Percentiles rank a stretch among this genome's conserved stretches.
Conservation (phyloP, 202 grass and related monocot species). For the Thinopyrum obtusiflorum region DNA sequence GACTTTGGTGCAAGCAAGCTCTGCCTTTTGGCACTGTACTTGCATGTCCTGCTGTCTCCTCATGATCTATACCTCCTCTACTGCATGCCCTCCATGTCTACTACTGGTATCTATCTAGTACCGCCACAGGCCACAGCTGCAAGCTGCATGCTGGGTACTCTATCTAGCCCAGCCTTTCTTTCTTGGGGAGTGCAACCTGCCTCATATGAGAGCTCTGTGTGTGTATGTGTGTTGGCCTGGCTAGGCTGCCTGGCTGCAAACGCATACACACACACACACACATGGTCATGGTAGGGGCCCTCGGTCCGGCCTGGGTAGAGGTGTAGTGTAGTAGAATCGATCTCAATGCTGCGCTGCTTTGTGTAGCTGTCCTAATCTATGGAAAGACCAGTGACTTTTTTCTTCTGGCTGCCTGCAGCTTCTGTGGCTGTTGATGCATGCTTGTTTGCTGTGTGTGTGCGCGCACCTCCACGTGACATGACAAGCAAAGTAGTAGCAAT, state of each 20-base stretch:
- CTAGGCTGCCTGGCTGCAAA: not conserved
- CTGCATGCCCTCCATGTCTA: not conserved
- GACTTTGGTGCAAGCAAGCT: conserved; percentile 13
- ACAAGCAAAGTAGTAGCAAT: conserved; percentile 16
- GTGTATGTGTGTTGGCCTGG: conserved; percentile 8
- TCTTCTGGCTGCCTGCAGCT: conserved; percentile 34
- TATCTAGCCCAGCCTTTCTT: conserved; percentile 33
- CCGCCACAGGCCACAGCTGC: not conserved
- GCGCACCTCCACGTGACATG: not conserved
- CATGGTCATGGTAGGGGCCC: not conserved
- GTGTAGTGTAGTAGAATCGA: too few relatives aligned
- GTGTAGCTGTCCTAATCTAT: conserved; percentile 34
- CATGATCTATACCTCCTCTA: not conserved
- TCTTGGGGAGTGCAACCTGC: conserved; percentile 28
- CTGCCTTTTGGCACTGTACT: not conserved
- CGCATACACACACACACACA: not conserved
- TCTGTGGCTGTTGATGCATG: not conserved
- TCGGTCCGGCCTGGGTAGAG: not conserved
- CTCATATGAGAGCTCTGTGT: not conserved
- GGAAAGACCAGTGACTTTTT: conserved; percentile 41
- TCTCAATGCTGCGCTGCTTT: not conserved
- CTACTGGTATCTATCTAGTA: not conserved
- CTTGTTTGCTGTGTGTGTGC: not conserved
- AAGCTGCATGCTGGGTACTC: not conserved
- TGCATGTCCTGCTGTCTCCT: conserved; percentile 11